Evolutionary conservation across 495 filamentous ascomycete species (phyloP), one percentile per base, ranked within the genome.

Genomic region (Aspergillus olivimuriae): DNA sequence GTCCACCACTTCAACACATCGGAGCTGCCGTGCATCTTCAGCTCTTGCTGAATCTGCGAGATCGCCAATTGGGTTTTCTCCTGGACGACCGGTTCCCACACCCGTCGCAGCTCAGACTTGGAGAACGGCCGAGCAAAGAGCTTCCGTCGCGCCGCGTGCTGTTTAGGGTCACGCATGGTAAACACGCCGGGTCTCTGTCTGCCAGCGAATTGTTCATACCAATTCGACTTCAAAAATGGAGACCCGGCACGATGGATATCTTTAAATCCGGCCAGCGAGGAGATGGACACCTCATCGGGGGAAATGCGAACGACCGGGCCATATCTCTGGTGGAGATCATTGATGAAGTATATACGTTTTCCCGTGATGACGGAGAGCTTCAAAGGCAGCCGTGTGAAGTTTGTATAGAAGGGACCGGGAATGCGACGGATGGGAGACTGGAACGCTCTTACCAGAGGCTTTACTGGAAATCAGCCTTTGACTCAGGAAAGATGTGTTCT

Each of bases 1-100:
- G 60, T 53, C 52, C 56, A 70, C 74, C 74, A 77, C 42, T 69
- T 68, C 19, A 60, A 52, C 9, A 77, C 51, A 49, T 77, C 72
- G 10, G 48, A 32, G 9, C n/a, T 44, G 12, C 44, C 52, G 9
- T 60, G 16, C 1, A 22, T 47, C 32, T 58, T 39, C 22, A 51
- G 41, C 17, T 64, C 61, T 11, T 56, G 45, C 12, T 32, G 39
- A 19, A 65, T 62, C 26, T 51, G 41, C 3, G 51, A 11, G 5
- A 70, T 60, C 0, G 56, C 48, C 4, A 63, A 48, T 11, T 52
- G 15, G 14, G 59, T 47, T 14, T 56, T 55, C 9, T 44, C 28
- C 12, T 46, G 47, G 23, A 70, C 46, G 2, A 50, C 42, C 2
- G 55, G 45, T 15, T 52, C 46, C 39, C 57, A 46, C 0, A 18